Evolutionary conservation across 2,329 filamentous ascomycete genomes (phyloP), one percentile per base, ranked within the genome.

Genomic region (Dichotomopilus funicola): DNA sequence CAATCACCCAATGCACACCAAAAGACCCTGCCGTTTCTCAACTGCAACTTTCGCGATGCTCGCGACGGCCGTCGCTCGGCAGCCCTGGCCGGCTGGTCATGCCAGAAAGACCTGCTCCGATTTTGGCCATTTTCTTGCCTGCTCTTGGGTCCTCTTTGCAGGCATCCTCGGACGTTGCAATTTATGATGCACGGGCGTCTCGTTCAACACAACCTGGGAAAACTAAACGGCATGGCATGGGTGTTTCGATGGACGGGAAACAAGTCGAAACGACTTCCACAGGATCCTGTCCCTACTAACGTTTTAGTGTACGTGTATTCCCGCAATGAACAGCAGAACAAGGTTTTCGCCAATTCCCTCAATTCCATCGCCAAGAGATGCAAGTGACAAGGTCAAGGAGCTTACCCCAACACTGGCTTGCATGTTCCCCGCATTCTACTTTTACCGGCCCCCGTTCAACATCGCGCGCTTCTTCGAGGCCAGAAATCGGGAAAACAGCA

Each of bases 111-210:
- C 19, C 19, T 27, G 19, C 19, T 27, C 19, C 19, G 19, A 27
- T 27, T 27, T 27, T 27, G 19, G 3, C 50, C 48, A 52, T 49
- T 49, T 52, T 35, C 38, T 49, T 44, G 52, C 47, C 38, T 38
- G 45, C 34, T 47, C 50, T 54, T 36, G 44, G 51, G 49, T 41
- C 56, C 57, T 53, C 53, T 47, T 56, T 48, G 47, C 43, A 53
- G 53, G 42, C 53, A 49, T 44, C 33, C 34, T 59, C 57, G 57
- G 57, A 59, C 47, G 56, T 59, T 56, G 19, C 50, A n/a, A 27
- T 27, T 27, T 27, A 2, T 27, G 19, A 27, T 27, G 19, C 19
- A 27, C 19, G 19, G 19, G 19, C 19, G 19, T 27, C 19, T 27
- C 19, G 19, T 27, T 27, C 19, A 27, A 27, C 19, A 27, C 19